Base-by-base conservation (phyloP, 1,284 basidiomycete genomes). In the Leccinum solheimii region DNA sequence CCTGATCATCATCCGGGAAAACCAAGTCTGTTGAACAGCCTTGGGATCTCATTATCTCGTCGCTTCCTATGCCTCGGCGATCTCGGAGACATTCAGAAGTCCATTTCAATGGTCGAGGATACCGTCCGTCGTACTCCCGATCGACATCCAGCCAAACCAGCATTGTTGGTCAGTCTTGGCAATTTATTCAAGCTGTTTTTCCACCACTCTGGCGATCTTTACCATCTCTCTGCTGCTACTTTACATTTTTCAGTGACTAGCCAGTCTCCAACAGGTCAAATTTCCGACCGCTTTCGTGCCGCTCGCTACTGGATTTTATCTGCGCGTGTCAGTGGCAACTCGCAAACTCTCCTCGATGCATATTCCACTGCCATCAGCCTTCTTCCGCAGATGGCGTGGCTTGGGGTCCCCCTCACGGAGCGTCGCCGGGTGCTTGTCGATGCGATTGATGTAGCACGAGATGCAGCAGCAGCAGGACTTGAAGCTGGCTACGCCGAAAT, bases 331-430 rank as follows among this genome's bases (percentile, higher is more conserved):
- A 14, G 4, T n/a, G 54, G 36, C 3, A 14, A 40, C 16, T 30
- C 50, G 5, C 13, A 51, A 9, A n/a, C n/a, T 52, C 8, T 52
- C 10, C 50, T 52, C 5, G 36, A 40, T 40, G 54, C 54, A n/a
- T 55, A 40, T 36, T 11, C 8, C 9, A 40, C 16, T 26, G 56
- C 14, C 23, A 56, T 64, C 16, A 7, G 23, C 23, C 62, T 63
- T 3, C 21, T 58, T 13, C 57, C 57, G 6, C 54, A 45, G 32
- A 14, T 59, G 4, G 60, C 62, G 7, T 63, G 62, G 62, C 30
- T 63, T 3, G 54, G 62, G 2, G 13, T 63, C 1, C 43, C 62
- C 11, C 32, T 64, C 32, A 49, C 53, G 11, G 60, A 56, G 23
- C 60, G 60, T 32, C 34, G 13, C 10, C 11, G 16, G 5, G 16